These are phyloP conservation scores for Geosmithia flava DNA, from an alignment of 2,329 filamentous ascomycete species.

Conservation along the genomic window DNA sequence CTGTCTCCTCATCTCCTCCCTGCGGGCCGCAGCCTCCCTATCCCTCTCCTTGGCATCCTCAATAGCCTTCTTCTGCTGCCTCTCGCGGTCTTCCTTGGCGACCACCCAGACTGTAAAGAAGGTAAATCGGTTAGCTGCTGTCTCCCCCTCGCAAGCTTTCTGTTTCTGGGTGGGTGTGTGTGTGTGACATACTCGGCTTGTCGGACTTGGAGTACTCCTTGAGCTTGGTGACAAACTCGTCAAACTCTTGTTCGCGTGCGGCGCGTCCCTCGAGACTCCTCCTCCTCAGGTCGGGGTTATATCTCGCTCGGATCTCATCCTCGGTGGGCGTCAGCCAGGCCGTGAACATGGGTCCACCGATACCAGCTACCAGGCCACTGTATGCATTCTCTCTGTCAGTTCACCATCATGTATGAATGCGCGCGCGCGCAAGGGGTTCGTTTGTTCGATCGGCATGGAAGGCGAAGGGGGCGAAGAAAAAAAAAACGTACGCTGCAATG, in stretches of 20 bases:
- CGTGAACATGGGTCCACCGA: constrained; percentile 79
- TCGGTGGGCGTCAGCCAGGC: constrained; percentile 73
- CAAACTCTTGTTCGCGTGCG: constrained; percentile 72
- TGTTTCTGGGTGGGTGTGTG: neutral
- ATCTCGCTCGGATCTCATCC: constrained; percentile 82
- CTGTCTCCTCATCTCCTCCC: constrained; percentile 36
- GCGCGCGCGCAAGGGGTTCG: too few species aligned
- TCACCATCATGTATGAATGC: neutral
- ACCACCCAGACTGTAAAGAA: constrained; percentile 33
- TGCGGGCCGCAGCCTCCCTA: constrained; percentile 27
- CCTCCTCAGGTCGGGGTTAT: constrained; percentile 91
- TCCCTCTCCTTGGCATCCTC: constrained; percentile 21
- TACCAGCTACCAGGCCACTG: constrained; percentile 58
- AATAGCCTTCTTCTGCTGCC: constrained; percentile 22
- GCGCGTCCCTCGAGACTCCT: constrained; percentile 69
- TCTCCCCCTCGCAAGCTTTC: neutral
- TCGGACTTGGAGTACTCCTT: constrained; percentile 87
- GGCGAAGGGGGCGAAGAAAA: too few species aligned
- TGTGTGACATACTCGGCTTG: constrained; percentile 61
- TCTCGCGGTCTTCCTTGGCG: constrained; percentile 33
- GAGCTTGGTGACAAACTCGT: constrained; percentile 71
- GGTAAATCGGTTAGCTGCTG: constrained; percentile 5
- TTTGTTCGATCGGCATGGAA: neutral
- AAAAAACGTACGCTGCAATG: constrained; percentile 46
- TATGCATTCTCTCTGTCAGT: constrained; percentile 4